A percentile compares a stretch with the other conserved stretches of the same genome.
Evolutionary conservation across 2,329 filamentous ascomycete genomes (phyloP).

Genomic region (Onygenales sp.): DNA sequence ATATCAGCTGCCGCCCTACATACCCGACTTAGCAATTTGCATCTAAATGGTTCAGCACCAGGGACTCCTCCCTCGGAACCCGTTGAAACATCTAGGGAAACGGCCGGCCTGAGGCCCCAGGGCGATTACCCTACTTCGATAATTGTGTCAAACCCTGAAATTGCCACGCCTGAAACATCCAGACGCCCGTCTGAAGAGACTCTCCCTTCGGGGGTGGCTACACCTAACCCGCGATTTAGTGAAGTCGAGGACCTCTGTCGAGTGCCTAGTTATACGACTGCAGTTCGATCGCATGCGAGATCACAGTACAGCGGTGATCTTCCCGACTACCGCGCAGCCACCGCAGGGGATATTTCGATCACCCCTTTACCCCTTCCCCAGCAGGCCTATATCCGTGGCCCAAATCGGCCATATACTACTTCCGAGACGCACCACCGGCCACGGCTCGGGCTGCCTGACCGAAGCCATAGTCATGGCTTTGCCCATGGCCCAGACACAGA

Average conservation of each 20-base stretch:
- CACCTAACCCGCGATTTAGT: conserved; percentile 35
- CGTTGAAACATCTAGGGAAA: conserved; percentile 4
- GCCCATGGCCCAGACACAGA: conserved; percentile 26
- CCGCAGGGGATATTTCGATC: conserved; percentile 3
- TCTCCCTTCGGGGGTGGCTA: conserved; percentile 34
- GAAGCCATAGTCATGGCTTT: conserved; percentile 14
- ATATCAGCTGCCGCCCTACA: conserved; percentile 59
- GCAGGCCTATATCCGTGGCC: neutral
- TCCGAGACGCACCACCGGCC: conserved; percentile 19
- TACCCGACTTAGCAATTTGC: conserved; percentile 52
- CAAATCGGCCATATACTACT: neutral
- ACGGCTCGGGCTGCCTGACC: conserved; percentile 16
- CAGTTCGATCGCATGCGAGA: conserved; percentile 55
- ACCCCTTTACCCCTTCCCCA: neutral
- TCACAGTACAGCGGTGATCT: conserved; percentile 44
- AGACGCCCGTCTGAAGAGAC: conserved; percentile 38
- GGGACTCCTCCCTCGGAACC: conserved; percentile 6
- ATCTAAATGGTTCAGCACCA: conserved; percentile 21
- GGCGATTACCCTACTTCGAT: conserved; percentile 9
- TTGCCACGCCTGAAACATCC: conserved; percentile 29
- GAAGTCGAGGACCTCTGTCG: conserved; percentile 59
- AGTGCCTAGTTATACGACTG: conserved; percentile 69
- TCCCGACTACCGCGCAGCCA: conserved; percentile 54
- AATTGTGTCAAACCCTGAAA: conserved; percentile 24
- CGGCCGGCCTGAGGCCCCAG: conserved; percentile 15